Evolutionary conservation across 495 filamentous ascomycete species (phyloP).

Genomic region (Delitschia confertaspora): DNA sequence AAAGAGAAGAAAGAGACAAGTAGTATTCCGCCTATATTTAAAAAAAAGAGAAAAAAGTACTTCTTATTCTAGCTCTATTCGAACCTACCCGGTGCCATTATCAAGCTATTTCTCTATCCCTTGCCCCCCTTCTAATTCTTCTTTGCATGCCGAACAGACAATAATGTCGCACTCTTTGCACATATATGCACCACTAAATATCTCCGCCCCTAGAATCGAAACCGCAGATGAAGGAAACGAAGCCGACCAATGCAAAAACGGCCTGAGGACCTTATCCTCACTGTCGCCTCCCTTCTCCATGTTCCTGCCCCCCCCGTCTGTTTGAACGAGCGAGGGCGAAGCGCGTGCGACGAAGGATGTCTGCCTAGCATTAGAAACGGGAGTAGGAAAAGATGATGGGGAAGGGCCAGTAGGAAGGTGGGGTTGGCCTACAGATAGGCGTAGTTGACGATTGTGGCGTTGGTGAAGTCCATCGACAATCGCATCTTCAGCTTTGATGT

Average conservation of each 20-base stretch:
- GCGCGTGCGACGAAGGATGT: no score
- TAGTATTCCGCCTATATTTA: no score
- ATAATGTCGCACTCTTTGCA: constrained; percentile 8
- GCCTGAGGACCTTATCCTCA: not conserved
- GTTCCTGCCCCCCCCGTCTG: not conserved
- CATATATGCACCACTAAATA: constrained; percentile 1
- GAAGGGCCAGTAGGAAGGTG: not conserved
- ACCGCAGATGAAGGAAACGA: constrained; percentile 1
- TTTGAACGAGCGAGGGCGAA: no score
- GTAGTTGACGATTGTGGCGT: not conserved
- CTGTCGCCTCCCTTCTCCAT: not conserved
- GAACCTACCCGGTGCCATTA: no score
- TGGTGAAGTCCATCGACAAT: not conserved
- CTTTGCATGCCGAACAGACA: constrained; percentile 10
- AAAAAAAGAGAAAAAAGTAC: no score
- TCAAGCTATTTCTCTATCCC: no score
- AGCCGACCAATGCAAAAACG: not conserved
- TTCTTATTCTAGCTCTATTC: no score
- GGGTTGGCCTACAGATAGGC: not conserved
- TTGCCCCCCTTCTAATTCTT: no score
- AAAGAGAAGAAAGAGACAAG: no score
- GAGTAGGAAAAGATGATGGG: not conserved
- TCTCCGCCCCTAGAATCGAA: not conserved
- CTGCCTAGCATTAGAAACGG: not conserved
- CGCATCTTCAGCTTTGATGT: not conserved